phyloP scores from a whole-genome alignment of 768 basidiomycete genomes.

The Lentinula raphanica region DNA sequence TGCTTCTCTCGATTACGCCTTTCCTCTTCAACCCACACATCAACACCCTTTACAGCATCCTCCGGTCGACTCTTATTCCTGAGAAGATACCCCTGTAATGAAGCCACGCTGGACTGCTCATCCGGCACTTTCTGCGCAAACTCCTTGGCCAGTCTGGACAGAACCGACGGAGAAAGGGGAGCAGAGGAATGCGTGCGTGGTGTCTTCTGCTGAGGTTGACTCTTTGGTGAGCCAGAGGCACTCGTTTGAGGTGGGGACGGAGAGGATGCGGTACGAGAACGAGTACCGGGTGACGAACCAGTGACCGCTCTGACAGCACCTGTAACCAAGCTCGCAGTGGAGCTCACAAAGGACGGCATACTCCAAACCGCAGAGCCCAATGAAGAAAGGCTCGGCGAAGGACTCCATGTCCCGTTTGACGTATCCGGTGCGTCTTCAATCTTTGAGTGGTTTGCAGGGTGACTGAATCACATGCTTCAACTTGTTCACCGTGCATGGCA shows the following conservation, averaged over 20 bases:
- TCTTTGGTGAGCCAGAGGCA: slow-evolving; percentile 52
- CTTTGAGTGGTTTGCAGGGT: no score
- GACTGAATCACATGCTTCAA: no score
- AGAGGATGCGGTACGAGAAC: slow-evolving; percentile 27
- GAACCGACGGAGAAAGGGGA: slow-evolving; percentile 58
- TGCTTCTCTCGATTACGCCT: slow-evolving; percentile 62
- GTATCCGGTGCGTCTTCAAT: background rate
- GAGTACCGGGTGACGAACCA: slow-evolving; percentile 29
- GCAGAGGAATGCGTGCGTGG: slow-evolving; percentile 50
- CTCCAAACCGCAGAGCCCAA: slow-evolving; percentile 1
- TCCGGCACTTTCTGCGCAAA: slow-evolving; percentile 84
- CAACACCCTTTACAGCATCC: slow-evolving; percentile 60
- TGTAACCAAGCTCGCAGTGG: background rate
- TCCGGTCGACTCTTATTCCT: slow-evolving; percentile 84
- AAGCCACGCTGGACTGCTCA: slow-evolving; percentile 83
- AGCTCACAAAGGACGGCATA: slow-evolving; percentile 5
- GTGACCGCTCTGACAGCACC: slow-evolving; percentile 1
- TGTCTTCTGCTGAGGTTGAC: slow-evolving; percentile 50
- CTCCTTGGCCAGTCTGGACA: slow-evolving; percentile 64
- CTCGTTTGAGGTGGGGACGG: slow-evolving; percentile 7
- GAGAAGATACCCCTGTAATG: slow-evolving; percentile 83
- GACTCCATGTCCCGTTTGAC: slow-evolving; percentile 3
- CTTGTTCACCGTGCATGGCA: no score
- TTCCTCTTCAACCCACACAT: slow-evolving; percentile 77
- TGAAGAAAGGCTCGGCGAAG: background rate